Base-by-base conservation (phyloP, 768 basidiomycete species). In the Mrakia hoshinonis region DNA sequence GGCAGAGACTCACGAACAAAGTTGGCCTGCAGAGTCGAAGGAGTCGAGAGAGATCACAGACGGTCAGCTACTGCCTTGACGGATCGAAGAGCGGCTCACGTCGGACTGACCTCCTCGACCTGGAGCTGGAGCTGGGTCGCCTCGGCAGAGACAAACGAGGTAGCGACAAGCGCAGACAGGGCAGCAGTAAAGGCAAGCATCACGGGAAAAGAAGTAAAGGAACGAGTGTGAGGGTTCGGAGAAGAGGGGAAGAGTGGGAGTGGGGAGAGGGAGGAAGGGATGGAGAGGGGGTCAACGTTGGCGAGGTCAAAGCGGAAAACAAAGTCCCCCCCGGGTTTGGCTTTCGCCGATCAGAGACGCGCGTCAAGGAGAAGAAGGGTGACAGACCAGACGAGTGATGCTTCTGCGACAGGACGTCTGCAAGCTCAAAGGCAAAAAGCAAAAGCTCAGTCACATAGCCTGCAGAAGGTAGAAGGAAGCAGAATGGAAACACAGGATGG, bases 131-230 rank as follows among this genome's bases (percentile, higher is more conserved):
- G 73, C 26, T 77, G 73, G 43, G 79, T 78, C 68, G 81, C 81
- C 77, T 87, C 86, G 29, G 85, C 85, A 46, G 77, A 73, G 69
- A 80, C 81, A 75, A 83, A 77, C 39, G 82, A 80, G 66, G 82
- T 75, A 83, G 76, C 73, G 80, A 61, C 31, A 39, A 77, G 69
- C 78, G 73, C 77, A 77, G 31, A 47, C 81, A 52, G 61, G 39
- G 70, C 64, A n/a, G 47, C 74, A 62, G 69, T 69, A 62, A 70
- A 36, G 65, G 67, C 67, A 68, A 76, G 63, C 74, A 76, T 76
- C 54, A 52, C 73, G 49, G 47, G 47, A 46, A 48, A 38, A 20
- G 48, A 18, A 55, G 49, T 24, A 61, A 18, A 60, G 39, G 18
- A 13, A 52, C 15, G 63, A 43, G 43, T 43, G 79, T 73, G 73